A percentile compares a stretch with the other conserved stretches of the same genome.
Conservation (phyloP, 176 grass and related monocot species). For the Echinochloa phyllopogon region DNA sequence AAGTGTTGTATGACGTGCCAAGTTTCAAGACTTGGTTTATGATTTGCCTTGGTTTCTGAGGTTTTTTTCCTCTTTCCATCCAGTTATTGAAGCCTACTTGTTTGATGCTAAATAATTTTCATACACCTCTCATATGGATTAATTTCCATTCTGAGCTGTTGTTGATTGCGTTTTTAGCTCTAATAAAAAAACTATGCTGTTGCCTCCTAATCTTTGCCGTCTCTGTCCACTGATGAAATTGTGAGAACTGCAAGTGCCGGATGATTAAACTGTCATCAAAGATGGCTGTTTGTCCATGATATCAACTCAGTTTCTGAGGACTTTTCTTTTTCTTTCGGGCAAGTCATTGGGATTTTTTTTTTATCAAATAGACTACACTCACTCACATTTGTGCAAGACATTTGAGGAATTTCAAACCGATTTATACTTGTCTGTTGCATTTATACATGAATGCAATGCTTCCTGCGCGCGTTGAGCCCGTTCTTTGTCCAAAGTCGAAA, state of each 20-base stretch:
- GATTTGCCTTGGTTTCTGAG: conserved; percentile 28
- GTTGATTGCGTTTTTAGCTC: not conserved
- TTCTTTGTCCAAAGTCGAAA: no score
- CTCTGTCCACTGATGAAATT: conserved; percentile 5
- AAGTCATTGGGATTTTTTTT: not conserved
- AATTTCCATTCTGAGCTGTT: not conserved
- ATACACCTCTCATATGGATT: not conserved
- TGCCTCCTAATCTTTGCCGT: not conserved
- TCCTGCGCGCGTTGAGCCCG: no score
- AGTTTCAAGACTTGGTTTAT: not conserved
- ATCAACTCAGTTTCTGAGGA: conserved; percentile 31
- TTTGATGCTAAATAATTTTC: conserved; percentile 21
- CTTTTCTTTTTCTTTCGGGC: not conserved
- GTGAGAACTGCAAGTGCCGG: conserved; percentile 17
- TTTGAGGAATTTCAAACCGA: not conserved
- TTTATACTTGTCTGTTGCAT: not conserved
- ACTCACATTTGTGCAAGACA: not conserved
- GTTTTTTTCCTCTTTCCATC: not conserved
- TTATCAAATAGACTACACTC: not conserved
- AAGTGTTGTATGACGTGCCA: conserved; percentile 31
- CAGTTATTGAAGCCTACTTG: not conserved
- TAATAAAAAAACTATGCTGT: not conserved
- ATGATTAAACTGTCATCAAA: conserved; percentile 12
- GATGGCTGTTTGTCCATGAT: conserved; percentile 33
- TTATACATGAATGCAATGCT: no score